Evolutionary conservation across 208 protist genomes (phyloP).

Genomic region (Tritrichomonas musculus): DNA sequence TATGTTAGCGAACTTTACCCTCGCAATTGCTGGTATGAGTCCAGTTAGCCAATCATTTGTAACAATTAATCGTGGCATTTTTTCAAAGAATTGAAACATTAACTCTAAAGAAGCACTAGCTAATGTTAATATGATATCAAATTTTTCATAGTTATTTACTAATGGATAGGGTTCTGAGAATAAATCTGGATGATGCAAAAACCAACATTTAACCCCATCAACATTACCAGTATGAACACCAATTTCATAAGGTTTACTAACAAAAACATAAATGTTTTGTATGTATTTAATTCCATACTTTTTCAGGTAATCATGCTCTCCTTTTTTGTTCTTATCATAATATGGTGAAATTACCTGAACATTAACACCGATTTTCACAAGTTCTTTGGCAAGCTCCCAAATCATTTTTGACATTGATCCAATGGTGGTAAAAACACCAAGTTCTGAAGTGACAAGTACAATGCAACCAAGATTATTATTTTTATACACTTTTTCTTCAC

Average conservation of each 20-base stretch:
- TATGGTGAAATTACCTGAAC: slow-evolving; percentile 7
- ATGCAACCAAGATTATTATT: not conserved
- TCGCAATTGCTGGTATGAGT: no score
- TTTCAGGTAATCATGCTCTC: not conserved
- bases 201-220: not conserved
- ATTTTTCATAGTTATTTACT: not conserved
- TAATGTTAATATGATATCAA: not conserved
- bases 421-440: not conserved
- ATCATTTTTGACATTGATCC: slow-evolving; percentile 2
- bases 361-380: not conserved
- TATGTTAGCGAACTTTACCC: no score
- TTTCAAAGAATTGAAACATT: no score
- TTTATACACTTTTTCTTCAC: not conserved
- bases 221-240: not conserved
- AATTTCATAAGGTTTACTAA: not conserved
- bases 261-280: not conserved
- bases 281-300: not conserved
- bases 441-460: not conserved
- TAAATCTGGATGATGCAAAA: not conserved
- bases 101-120: not conserved
- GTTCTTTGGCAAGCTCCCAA: slow-evolving; percentile 13
- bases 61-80: no score
- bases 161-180: not conserved
- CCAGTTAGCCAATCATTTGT: no score
- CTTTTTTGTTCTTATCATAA: not conserved